Percentiles rank a stretch among this genome's conserved stretches.
These are phyloP conservation scores for Panus rudis DNA, from an alignment of 768 basidiomycete genomes.

Conservation along the genomic window DNA sequence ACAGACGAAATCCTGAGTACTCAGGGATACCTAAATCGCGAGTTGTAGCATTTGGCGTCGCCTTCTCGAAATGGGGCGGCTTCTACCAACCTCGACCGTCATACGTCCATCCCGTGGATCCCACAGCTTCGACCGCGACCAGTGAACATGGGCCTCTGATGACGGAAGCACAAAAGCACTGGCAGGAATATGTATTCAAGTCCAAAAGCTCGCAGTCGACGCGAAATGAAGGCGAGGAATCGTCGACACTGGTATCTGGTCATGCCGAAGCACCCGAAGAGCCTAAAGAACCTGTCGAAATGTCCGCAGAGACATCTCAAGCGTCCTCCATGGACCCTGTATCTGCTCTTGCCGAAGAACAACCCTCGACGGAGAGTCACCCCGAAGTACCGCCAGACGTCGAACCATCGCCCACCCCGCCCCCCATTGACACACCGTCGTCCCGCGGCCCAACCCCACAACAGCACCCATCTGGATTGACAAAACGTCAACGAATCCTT, in stretches of 20 bases:
- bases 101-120: too few relatives aligned
- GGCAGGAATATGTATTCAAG: not conserved
- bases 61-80: constrained; percentile 8
- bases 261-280: too few relatives aligned
- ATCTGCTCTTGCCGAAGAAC: not conserved
- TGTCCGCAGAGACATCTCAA: not conserved
- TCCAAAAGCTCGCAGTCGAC: not conserved
- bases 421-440: not conserved
- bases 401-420: not conserved
- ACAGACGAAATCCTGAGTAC: not conserved
- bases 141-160: not conserved
- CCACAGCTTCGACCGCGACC: not conserved
- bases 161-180: not conserved
- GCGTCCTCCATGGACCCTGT: not conserved
- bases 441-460: not conserved
- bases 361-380: not conserved
- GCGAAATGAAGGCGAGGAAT: too few relatives aligned
- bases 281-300: too few relatives aligned
- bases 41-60: not conserved
- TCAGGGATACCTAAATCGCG: not conserved
- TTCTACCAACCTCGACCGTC: constrained; percentile 6
- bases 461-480: not conserved
- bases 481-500: constrained; percentile 15
- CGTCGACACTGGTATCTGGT: too few relatives aligned
- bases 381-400: not conserved